Conservation (phyloP, 805 yeast genomes). For the Yarrowia deformans region DNA sequence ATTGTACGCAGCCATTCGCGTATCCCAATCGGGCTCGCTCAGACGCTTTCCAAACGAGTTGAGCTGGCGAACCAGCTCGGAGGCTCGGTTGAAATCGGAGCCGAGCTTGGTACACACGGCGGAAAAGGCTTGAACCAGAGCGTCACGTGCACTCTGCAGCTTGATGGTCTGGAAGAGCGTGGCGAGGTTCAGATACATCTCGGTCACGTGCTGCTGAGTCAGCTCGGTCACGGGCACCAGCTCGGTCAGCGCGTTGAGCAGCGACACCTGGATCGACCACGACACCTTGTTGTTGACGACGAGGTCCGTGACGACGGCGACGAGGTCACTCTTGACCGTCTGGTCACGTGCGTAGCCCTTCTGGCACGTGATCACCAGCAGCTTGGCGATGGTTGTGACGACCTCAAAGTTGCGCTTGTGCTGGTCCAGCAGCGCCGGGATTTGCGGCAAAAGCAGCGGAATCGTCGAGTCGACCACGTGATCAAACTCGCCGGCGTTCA, state of each 20-base stretch:
- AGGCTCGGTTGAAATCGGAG: constrained; percentile 54
- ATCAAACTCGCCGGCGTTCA: constrained; percentile 53
- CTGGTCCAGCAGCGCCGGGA: constrained; percentile 43
- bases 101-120: constrained; percentile 63
- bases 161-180: constrained; percentile 64
- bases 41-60: constrained; percentile 70
- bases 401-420: constrained; percentile 40
- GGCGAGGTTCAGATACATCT: constrained; percentile 58
- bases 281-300: constrained; percentile 55
- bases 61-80: constrained; percentile 64
- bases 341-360: constrained; percentile 65
- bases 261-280: constrained; percentile 58
- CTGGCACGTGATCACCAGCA: constrained; percentile 51
- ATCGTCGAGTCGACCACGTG: constrained; percentile 45
- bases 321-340: constrained; percentile 60
- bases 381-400: constrained; percentile 43
- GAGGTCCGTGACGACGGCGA: constrained; percentile 64
- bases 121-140: constrained; percentile 65
- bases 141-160: constrained; percentile 68
- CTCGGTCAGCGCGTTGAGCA: constrained; percentile 63
- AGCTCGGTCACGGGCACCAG: constrained; percentile 55
- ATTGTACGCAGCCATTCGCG: constrained; percentile 72
- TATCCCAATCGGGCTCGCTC: constrained; percentile 80
- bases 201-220: constrained; percentile 41
- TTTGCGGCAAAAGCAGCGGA: constrained; percentile 45